Percentiles rank a stretch among this genome's conserved stretches.
Conservation (phyloP, 2,329 filamentous ascomycete genomes). For the Berkeleyomyces rouxiae region DNA sequence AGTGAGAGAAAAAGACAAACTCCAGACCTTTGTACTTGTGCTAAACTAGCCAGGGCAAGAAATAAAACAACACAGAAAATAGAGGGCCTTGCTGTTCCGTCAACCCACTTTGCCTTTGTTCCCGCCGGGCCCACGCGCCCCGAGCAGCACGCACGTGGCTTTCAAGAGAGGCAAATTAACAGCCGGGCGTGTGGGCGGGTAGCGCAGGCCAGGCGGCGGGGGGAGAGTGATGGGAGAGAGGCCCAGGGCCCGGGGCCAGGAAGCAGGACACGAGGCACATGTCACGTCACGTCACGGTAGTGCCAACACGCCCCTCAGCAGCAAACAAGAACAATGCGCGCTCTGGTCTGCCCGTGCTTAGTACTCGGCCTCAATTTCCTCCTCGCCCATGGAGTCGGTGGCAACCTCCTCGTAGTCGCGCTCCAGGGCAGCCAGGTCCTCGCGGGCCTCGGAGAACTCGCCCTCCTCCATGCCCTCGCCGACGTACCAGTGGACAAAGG, state of each 20-base stretch:
- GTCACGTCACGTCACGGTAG: background rate
- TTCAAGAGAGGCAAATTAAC: too few species aligned
- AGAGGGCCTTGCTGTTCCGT: background rate
- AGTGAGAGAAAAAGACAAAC: slow-evolving; percentile 5
- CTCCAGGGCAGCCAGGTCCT: slow-evolving; percentile 72
- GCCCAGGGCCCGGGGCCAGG: too few species aligned
- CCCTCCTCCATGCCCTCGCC: slow-evolving; percentile 88
- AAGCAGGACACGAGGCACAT: background rate
- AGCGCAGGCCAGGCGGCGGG: too few species aligned
- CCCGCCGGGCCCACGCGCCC: too few species aligned
- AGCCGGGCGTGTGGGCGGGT: too few species aligned
- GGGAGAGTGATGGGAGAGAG: too few species aligned
- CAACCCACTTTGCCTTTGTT: background rate
- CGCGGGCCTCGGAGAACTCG: slow-evolving; percentile 74
- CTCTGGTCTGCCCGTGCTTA: slow-evolving; percentile 28
- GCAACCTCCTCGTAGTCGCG: slow-evolving; percentile 95
- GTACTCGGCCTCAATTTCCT: slow-evolving; percentile 84
- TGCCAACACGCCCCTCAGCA: background rate
- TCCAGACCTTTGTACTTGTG: slow-evolving; percentile 12
- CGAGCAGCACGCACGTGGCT: too few species aligned
- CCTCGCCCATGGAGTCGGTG: slow-evolving; percentile 78
- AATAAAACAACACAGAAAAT: background rate
- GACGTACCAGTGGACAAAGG: slow-evolving; percentile 66
- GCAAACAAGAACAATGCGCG: background rate
- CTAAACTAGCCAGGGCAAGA: background rate